These are phyloP conservation scores for Diaporthe citri DNA, from an alignment of 2,329 filamentous ascomycete genomes.

Conservation along the genomic window DNA sequence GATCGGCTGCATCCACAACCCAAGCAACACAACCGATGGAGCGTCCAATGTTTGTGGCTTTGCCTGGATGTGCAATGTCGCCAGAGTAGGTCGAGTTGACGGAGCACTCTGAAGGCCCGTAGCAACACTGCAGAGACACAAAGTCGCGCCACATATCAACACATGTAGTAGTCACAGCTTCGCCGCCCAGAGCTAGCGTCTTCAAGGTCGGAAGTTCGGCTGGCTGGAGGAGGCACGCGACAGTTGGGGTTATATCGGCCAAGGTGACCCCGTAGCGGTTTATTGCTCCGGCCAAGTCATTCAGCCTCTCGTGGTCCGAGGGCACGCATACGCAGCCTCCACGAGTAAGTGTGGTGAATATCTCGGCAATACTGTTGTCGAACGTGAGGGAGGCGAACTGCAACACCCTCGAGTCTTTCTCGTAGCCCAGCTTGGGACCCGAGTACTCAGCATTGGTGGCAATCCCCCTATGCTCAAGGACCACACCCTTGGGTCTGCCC, in stretches of 20 bases:
- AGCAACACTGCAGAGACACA: constrained; percentile 39
- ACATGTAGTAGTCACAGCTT: constrained; percentile 40
- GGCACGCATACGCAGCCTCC: constrained; percentile 34
- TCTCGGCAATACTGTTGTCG: constrained; percentile 67
- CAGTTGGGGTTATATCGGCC: constrained; percentile 44
- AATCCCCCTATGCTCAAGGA: constrained; percentile 48
- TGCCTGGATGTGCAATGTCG: constrained; percentile 31
- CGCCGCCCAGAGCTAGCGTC: constrained; percentile 42
- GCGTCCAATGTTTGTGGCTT: constrained; percentile 40
- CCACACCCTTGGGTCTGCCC: constrained; percentile 78
- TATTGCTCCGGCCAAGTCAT: constrained; percentile 49
- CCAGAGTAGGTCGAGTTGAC: constrained; percentile 22
- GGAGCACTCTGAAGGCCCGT: constrained; percentile 41
- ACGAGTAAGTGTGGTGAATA: constrained; percentile 61
- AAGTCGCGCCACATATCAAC: constrained; percentile 38
- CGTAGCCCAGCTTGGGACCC: constrained; percentile 57
- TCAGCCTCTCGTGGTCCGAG: constrained; percentile 49
- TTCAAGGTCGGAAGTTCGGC: constrained; percentile 37
- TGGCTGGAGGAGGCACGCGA: constrained; percentile 42
- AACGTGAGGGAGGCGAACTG: constrained; percentile 67
- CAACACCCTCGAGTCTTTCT: constrained; percentile 56
- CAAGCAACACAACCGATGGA: constrained; percentile 42
- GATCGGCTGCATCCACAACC: constrained; percentile 46
- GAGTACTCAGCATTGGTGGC: constrained; percentile 60
- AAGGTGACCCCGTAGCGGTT: constrained; percentile 40